Conservation (phyloP, 2,329 filamentous ascomycete species). For the Dryadomyces sulphureus region DNA sequence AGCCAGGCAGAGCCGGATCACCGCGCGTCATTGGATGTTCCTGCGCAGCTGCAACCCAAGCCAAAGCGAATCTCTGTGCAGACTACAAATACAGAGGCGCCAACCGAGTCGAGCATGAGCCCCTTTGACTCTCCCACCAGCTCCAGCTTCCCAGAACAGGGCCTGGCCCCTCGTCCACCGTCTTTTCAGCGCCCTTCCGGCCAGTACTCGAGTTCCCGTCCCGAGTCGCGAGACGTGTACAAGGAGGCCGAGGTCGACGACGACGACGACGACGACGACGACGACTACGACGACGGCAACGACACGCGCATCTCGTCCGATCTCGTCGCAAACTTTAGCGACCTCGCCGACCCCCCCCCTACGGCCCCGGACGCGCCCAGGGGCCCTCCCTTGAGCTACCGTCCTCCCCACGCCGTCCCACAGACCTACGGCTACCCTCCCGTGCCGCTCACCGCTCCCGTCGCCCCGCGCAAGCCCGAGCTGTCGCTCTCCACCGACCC, state of each 20-base stretch:
- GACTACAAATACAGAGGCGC: slow-evolving; percentile 38
- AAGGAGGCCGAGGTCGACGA: slow-evolving; percentile 16
- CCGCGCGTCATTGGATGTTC: slow-evolving; percentile 19
- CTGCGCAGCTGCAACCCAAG: slow-evolving; percentile 25
- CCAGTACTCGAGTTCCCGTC: too few species aligned
- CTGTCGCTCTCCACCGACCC: slow-evolving; percentile 7
- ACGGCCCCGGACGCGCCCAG: slow-evolving; percentile 46
- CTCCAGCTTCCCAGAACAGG: slow-evolving; percentile 33
- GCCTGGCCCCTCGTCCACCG: slow-evolving; percentile 43
- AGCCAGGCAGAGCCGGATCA: slow-evolving; percentile 15
- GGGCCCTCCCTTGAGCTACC: slow-evolving; percentile 43
- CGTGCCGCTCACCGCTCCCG: background rate
- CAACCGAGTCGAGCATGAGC: slow-evolving; percentile 43
- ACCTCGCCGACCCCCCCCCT: slow-evolving; percentile 24
- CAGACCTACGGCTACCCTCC: slow-evolving; percentile 14
- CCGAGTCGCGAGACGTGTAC: too few species aligned
- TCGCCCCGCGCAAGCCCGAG: slow-evolving; percentile 10
- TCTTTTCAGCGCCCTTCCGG: too few species aligned
- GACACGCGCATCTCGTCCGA: too few species aligned
- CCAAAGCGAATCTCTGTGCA: slow-evolving; percentile 39
- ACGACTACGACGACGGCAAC: slow-evolving; percentile 12
- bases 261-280: slow-evolving; percentile 3
- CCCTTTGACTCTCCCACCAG: slow-evolving; percentile 39
- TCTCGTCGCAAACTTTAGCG: background rate
- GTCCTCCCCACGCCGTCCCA: slow-evolving; percentile 23